Conservation (phyloP, 352 stramenopile species). For the Phytophthora pini region DNA sequence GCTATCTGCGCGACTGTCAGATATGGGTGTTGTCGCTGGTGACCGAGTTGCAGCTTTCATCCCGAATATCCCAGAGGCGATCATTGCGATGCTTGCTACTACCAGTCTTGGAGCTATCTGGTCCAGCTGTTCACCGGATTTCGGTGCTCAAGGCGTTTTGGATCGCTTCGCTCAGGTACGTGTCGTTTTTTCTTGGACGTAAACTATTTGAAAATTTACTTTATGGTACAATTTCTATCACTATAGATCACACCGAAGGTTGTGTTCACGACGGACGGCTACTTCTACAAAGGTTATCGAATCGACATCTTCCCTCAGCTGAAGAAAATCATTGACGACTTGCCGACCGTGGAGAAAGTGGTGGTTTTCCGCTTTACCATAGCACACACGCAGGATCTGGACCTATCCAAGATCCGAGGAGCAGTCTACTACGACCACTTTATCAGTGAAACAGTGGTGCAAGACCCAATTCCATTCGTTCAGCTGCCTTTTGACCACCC, state of each 20-base stretch:
- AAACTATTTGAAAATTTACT: background rate
- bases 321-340: constrained; percentile 61
- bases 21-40: constrained; percentile 56
- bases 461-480: constrained; percentile 62
- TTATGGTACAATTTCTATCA: background rate
- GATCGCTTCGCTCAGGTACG: constrained; percentile 79
- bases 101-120: constrained; percentile 75
- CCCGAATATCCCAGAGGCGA: constrained; percentile 73
- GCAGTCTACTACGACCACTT: constrained; percentile 69
- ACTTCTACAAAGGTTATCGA: constrained; percentile 82
- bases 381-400: constrained; percentile 54
- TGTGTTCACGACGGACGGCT: constrained; percentile 75
- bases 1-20: constrained; percentile 48
- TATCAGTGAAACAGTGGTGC: constrained; percentile 29
- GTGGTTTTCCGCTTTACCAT: constrained; percentile 76
- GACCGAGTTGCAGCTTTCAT: constrained; percentile 78
- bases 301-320: constrained; percentile 70
- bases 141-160: constrained; percentile 81
- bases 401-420: constrained; percentile 60
- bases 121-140: constrained; percentile 89
- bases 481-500: constrained; percentile 88
- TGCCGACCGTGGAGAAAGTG: constrained; percentile 72
- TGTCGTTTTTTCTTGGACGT: background rate
- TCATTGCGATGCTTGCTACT: constrained; percentile 76
- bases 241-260: constrained; percentile 75